Evolutionary conservation across 108 stramenopile species (phyloP).

Genomic region (Nitzschia inconspicua): DNA sequence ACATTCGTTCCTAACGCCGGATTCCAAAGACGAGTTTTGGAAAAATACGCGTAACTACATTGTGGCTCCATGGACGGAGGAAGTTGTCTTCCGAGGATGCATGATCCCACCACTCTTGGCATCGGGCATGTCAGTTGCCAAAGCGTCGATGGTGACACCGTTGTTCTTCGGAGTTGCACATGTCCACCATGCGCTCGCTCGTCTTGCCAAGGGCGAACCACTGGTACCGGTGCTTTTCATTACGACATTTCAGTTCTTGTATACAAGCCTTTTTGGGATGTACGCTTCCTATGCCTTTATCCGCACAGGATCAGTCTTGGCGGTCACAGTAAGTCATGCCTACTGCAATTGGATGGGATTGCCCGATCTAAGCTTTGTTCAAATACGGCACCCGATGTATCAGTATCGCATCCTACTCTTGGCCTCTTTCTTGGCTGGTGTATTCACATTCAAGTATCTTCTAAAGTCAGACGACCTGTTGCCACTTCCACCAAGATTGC

Average conservation of each 20-base stretch:
- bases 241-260: slow-evolving; percentile 63
- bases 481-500: slow-evolving; percentile 21
- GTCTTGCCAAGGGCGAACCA: slow-evolving; percentile 23
- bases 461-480: slow-evolving; percentile 12
- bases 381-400: slow-evolving; percentile 26
- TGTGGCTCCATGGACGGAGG: slow-evolving; percentile 75
- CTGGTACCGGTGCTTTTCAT: slow-evolving; percentile 22
- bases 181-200: slow-evolving; percentile 60
- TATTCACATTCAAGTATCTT: slow-evolving; percentile 35
- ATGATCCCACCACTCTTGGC: slow-evolving; percentile 53
- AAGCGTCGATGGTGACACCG: slow-evolving; percentile 48
- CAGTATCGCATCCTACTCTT: slow-evolving; percentile 40
- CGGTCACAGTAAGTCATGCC: slow-evolving; percentile 55
- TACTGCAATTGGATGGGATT: slow-evolving; percentile 86
- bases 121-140: slow-evolving; percentile 11
- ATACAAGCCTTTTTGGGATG: slow-evolving; percentile 79
- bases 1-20: slow-evolving; percentile 8
- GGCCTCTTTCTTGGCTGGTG: slow-evolving; percentile 43
- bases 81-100: slow-evolving; percentile 79
- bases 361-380: slow-evolving; percentile 54
- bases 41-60: slow-evolving; percentile 48
- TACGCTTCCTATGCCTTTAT: slow-evolving; percentile 70
- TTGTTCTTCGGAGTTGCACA: slow-evolving; percentile 85
- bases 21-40: slow-evolving; percentile 41
- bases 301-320: slow-evolving; percentile 53